These are phyloP conservation scores for Pichia manshurica DNA, from an alignment of 805 yeast species.

Conservation along the genomic window DNA sequence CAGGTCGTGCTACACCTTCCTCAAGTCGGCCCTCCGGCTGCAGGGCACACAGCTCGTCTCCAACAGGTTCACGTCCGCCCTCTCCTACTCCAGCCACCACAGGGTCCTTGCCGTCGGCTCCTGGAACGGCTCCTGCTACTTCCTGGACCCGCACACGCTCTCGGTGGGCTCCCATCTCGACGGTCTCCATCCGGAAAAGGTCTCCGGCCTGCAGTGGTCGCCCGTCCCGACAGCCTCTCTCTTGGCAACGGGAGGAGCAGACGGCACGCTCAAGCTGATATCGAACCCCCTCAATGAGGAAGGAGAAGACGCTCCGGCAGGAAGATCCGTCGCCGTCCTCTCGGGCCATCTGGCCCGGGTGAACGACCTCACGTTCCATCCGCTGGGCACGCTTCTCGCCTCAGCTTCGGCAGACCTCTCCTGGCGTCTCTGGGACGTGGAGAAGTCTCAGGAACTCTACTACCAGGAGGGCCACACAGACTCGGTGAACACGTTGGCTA, in stretches of 20 bases:
- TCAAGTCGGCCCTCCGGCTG: constrained; percentile 32
- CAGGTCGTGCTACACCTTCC: constrained; percentile 12
- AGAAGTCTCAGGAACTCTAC: constrained; percentile 42
- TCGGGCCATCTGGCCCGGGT: constrained; percentile 54
- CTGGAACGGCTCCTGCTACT: constrained; percentile 71
- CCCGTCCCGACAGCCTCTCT: constrained; percentile 11
- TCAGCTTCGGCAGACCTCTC: constrained; percentile 80
- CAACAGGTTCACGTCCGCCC: constrained; percentile 60
- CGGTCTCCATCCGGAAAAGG: constrained; percentile 51
- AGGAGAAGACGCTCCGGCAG: not conserved
- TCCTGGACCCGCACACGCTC: constrained; percentile 34
- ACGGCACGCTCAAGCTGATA: constrained; percentile 31
- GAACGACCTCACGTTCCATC: constrained; percentile 59
- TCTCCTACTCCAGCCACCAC: constrained; percentile 37
- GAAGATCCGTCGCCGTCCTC: constrained; percentile 2
- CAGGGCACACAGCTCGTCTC: constrained; percentile 68
- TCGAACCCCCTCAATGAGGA: constrained; percentile 2
- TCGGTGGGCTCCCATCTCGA: constrained; percentile 29
- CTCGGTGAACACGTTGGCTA: constrained; percentile 55
- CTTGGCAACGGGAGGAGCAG: constrained; percentile 42
- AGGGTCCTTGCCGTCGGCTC: constrained; percentile 57
- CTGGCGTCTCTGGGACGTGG: constrained; percentile 83
- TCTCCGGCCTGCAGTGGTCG: constrained; percentile 66
- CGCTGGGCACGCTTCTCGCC: constrained; percentile 48
- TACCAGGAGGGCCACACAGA: constrained; percentile 84